Evolutionary conservation across 257 asterid species (phyloP).

Genomic region (Craterostigma plantagineum): DNA sequence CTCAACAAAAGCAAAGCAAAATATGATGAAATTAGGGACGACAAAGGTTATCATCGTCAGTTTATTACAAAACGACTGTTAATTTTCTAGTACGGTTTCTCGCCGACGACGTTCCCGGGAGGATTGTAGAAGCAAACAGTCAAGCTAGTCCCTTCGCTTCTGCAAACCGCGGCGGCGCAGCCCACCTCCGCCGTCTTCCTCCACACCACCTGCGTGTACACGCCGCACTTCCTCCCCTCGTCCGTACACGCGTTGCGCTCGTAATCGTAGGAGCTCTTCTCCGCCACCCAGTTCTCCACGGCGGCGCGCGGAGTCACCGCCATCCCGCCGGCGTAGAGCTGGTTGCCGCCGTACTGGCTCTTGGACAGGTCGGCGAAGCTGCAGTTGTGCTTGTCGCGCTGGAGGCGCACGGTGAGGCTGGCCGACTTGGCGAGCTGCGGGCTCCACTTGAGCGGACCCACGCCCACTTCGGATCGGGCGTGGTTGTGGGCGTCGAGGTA

Average conservation of each 20-base stretch:
- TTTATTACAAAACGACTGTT: too few species aligned
- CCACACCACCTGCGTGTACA: constrained; percentile 94
- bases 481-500: constrained; percentile 53
- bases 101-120: constrained; percentile 82
- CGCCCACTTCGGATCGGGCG: constrained; percentile 66
- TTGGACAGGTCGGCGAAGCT: constrained; percentile 36
- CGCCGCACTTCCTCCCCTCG: constrained; percentile 55
- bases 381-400: constrained; percentile 56
- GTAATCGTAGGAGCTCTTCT: constrained; percentile 57
- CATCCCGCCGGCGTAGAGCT: constrained; percentile 36
- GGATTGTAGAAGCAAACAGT: constrained; percentile 73
- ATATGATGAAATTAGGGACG: too few species aligned
- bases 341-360: constrained; percentile 66
- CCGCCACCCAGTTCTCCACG: constrained; percentile 65
- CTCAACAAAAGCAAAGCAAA: too few species aligned
- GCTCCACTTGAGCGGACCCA: constrained; percentile 58
- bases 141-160: constrained; percentile 22
- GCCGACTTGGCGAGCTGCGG: constrained; percentile 46
- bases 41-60: too few species aligned
- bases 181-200: constrained; percentile 51
- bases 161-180: constrained; percentile 50
- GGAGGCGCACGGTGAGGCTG: constrained; percentile 46
- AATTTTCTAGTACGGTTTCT: constrained; percentile 67
- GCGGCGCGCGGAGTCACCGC: constrained; percentile 25
- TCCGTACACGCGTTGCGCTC: constrained; percentile 37